phyloP scores from a whole-genome alignment of 1,139 yeast species.

The Candida gigantensis region DNA sequence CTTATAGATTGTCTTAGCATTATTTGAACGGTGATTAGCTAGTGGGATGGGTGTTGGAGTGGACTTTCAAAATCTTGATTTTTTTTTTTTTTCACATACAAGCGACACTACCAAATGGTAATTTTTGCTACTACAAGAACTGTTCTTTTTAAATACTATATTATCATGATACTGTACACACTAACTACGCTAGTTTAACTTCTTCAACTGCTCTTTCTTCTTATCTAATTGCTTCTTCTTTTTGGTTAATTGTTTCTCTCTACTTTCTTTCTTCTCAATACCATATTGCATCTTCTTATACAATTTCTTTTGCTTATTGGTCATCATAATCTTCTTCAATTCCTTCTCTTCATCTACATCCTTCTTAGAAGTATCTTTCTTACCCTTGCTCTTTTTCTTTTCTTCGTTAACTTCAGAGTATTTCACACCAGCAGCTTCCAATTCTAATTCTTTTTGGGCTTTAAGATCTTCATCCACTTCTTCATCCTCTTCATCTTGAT shows the following conservation, averaged over 20 bases:
- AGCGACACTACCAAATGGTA: too few relatives aligned
- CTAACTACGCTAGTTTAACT: constrained; percentile 15
- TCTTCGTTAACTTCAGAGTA: constrained; percentile 53
- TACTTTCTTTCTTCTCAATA: constrained; percentile 77
- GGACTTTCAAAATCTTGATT: too few relatives aligned
- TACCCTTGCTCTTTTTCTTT: constrained; percentile 30
- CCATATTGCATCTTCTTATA: constrained; percentile 96
- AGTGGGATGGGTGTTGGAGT: too few relatives aligned
- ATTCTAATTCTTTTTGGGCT: constrained; percentile 82
- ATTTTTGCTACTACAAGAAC: too few relatives aligned
- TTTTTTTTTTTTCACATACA: too few relatives aligned
- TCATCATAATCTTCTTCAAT: constrained; percentile 93
- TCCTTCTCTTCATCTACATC: constrained; percentile 78
- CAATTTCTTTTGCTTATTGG: constrained; percentile 91
- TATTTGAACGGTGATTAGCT: too few relatives aligned
- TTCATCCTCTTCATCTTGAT: constrained; percentile 48
- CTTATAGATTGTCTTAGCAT: too few relatives aligned
- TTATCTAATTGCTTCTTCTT: constrained; percentile 79
- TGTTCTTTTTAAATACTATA: too few relatives aligned
- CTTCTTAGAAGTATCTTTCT: constrained; percentile 21
- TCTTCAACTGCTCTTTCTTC: constrained; percentile 57
- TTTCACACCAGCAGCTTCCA: constrained; percentile 86
- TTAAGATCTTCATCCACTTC: constrained; percentile 59
- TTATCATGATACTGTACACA: too few relatives aligned
- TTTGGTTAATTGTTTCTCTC: constrained; percentile 71